Base-by-base conservation (phyloP, 1,284 basidiomycete genomes). In the Pascua guehoae region DNA sequence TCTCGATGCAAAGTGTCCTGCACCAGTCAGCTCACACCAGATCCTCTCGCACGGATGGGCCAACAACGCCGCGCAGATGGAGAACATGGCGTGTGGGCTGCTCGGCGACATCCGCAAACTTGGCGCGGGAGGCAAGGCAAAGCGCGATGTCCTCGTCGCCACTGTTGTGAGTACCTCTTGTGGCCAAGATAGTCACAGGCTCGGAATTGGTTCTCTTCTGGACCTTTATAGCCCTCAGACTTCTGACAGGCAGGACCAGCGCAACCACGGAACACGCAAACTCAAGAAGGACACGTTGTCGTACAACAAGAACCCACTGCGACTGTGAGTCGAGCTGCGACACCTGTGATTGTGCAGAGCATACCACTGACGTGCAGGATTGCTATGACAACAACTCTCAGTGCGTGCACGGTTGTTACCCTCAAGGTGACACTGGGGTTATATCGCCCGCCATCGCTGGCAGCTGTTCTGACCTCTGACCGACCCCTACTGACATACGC, bases 291-390 rank as follows among this genome's bases (percentile, higher is more conserved):
- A 82, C 18, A 88, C 88, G 68, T 67, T 81, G 36, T 80, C 76
- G 4, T 89, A 85, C 82, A 80, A 78, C 52, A 74, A 81, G 58
- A 90, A 90, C 63, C 79, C 82, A n/a, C 76, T 78, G 4, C 88
- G 90, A 78, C 63, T 76, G 72, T 76, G 42, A 24, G 57, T 48
- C 2, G 8, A 5, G 9, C 11, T 2, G n/a, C 15, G n/a, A n/a
- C n/a, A n/a, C n/a, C n/a, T n/a, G n/a, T 18, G 18, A 1, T 24
- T 24, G 17, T 24, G 43, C 12, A 18, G 18, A 32, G 24, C 24
- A 32, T 32, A 32, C 24, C 24, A 7, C 53, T 49, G 17, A 54
- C 46, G 0, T 32, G 2, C 43, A 60, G 53, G 15, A 40, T 49
- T 10, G 49, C 54, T 12, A 56, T 58, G 49, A 49, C 57, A 2